Evolutionary conservation across 106 monocot species (phyloP).

Genomic region (Amphibolis antarctica): DNA sequence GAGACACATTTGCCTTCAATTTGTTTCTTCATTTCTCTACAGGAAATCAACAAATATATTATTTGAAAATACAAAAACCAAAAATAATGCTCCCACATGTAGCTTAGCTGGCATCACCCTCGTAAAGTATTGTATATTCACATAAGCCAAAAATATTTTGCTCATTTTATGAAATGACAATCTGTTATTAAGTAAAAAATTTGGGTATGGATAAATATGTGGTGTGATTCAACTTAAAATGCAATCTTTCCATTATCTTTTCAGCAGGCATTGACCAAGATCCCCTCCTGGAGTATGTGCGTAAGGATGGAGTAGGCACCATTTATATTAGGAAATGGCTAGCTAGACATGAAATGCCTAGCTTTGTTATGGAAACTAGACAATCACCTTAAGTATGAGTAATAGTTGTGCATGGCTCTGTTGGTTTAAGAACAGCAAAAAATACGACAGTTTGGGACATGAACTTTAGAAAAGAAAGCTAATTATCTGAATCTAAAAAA

Average conservation of each 20-base stretch:
- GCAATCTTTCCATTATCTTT: too few species aligned
- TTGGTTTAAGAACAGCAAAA: too few species aligned
- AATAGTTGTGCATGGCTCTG: too few species aligned
- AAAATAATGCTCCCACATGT: not conserved
- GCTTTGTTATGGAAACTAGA: too few species aligned
- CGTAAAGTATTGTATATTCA: not conserved
- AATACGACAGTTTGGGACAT: too few species aligned
- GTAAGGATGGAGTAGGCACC: too few species aligned
- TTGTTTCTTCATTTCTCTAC: conserved; percentile 48
- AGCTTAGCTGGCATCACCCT: not conserved
- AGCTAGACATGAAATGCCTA: too few species aligned
- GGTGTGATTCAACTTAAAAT: not conserved
- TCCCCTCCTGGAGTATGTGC: too few species aligned
- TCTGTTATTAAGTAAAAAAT: not conserved
- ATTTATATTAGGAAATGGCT: too few species aligned
- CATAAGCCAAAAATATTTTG: not conserved
- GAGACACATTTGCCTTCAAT: conserved; percentile 29
- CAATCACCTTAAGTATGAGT: too few species aligned
- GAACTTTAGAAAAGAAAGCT: not conserved
- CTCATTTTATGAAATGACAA: not conserved
- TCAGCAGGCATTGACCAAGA: too few species aligned
- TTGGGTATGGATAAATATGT: not conserved
- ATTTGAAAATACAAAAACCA: not conserved
- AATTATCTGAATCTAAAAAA: not conserved
- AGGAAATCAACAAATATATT: not conserved